Percentiles rank a stretch among this genome's conserved stretches.
Conservation (phyloP, 352 stramenopile genomes). For the Saprolegnia parasitica region DNA sequence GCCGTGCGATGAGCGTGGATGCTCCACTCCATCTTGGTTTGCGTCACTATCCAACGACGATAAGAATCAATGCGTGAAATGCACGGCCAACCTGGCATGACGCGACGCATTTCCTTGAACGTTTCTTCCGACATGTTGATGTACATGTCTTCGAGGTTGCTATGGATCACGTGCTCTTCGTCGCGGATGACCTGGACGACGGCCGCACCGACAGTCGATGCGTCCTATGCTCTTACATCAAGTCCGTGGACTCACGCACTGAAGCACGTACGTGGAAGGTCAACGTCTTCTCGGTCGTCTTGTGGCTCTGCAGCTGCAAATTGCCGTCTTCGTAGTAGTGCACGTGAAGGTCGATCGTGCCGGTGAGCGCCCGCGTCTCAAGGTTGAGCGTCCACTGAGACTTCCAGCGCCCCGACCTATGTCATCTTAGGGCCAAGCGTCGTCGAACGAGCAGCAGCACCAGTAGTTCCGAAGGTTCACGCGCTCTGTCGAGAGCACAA, state of each 20-base stretch:
- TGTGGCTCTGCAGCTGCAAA: conserved; percentile 85
- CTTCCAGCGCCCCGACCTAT: conserved; percentile 68
- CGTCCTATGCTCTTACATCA: background rate
- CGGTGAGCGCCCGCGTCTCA: conserved; percentile 31
- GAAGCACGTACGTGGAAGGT: conserved; percentile 26
- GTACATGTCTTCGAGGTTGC: conserved; percentile 91
- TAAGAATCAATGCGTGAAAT: background rate
- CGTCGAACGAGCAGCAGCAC: conserved; percentile 30
- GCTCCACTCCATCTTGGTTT: conserved; percentile 88
- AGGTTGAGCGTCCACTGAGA: conserved; percentile 62
- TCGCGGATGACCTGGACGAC: conserved; percentile 71
- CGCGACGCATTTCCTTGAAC: conserved; percentile 92
- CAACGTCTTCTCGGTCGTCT: conserved; percentile 53
- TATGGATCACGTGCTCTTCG: conserved; percentile 82
- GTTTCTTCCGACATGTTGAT: conserved; percentile 93
- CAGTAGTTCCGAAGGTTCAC: conserved; percentile 89
- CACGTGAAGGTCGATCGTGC: conserved; percentile 78
- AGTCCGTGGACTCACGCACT: too few relatives aligned
- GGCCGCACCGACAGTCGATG: conserved; percentile 44
- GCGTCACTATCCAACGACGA: conserved; percentile 47
- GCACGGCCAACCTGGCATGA: conserved; percentile 77
- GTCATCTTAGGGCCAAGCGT: too few relatives aligned
- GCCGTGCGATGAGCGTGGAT: conserved; percentile 77
- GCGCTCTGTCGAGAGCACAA: conserved; percentile 80
- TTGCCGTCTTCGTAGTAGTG: conserved; percentile 97